Evolutionary conservation across 306 rosid genomes (phyloP), one percentile per base, ranked within the genome.

Genomic region (Casuarina equisetifolia): DNA sequence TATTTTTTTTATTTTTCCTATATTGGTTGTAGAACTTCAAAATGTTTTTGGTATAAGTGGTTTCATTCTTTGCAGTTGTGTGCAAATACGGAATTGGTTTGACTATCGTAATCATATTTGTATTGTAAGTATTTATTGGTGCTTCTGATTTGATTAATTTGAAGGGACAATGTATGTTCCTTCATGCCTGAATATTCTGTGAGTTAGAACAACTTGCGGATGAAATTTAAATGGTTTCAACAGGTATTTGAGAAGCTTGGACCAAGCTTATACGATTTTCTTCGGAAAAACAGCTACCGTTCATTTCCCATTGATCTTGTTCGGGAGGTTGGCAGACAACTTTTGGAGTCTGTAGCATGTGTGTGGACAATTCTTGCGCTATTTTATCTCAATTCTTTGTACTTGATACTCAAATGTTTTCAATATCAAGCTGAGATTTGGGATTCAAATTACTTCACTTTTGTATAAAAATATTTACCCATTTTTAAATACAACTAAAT

Each of bases 231-330:
- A 88, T 92, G 95, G 87, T 92, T 87, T 83, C 66, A 86, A 89
- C 91, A 92, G 92, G 97, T 92, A 76, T 90, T 90, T 92, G 97
- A 92, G 93, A 90, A 83, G 95, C 93, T 92, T 92, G 96, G 96
- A 82, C 93, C 93, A 85, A 90, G 97, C 92, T 90, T 89, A 90
- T 90, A 86, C 76, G 96, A 92, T 90, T 92, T 90, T 90, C 97
- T 89, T 80, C 92, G 90, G 90, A 92, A 92, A 90, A 92, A 90
- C 89, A 90, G 89, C 91, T 87, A 90, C 80, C 92, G 88, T 88
- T 88, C 97, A 82, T 91, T 86, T 86, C 97, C 97, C 84, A 88
- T 90, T 86, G 92, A 92, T 90, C 92, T 90, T 85, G 97, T 92
- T 79, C 94, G 92, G 86, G 97, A 91, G 92, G 80, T 91, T 88